Conservation (phyloP, 2,329 filamentous ascomycete genomes). For the Colletotrichum melonis region DNA sequence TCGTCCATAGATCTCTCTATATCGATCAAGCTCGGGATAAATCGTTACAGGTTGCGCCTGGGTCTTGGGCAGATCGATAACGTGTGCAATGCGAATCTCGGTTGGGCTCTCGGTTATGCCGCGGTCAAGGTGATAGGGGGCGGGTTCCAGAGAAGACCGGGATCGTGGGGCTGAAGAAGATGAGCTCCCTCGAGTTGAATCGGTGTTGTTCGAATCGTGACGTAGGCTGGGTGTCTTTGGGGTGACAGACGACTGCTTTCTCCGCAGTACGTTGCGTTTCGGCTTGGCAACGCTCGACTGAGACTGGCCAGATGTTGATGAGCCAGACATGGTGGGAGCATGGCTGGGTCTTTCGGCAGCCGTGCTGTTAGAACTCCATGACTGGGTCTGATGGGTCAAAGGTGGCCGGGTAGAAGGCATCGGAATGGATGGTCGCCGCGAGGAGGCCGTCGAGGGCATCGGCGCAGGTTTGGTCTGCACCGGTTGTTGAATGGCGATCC, state of each 20-base stretch:
- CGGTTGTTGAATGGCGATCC: slow-evolving; percentile 14
- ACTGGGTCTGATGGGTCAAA: slow-evolving; percentile 55
- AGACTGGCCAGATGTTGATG: slow-evolving; percentile 48
- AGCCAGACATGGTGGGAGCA: slow-evolving; percentile 46
- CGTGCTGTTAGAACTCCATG: slow-evolving; percentile 52
- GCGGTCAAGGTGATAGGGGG: slow-evolving; percentile 52
- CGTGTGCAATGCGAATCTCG: slow-evolving; percentile 55
- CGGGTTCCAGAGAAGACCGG: slow-evolving; percentile 49
- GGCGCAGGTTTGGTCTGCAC: slow-evolving; percentile 43
- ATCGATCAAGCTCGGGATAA: slow-evolving; percentile 72
- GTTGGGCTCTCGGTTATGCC: slow-evolving; percentile 56
- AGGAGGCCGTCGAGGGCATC: slow-evolving; percentile 49
- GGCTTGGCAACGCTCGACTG: slow-evolving; percentile 46
- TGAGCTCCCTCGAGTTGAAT: slow-evolving; percentile 52
- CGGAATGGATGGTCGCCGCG: slow-evolving; percentile 43
- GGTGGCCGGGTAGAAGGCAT: slow-evolving; percentile 46
- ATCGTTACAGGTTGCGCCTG: slow-evolving; percentile 57
- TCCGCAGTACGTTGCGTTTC: slow-evolving; percentile 57
- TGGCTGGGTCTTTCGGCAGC: slow-evolving; percentile 47
- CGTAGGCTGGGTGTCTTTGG: slow-evolving; percentile 48
- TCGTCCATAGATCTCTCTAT: slow-evolving; percentile 57
- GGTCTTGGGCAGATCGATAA: slow-evolving; percentile 52
- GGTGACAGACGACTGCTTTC: slow-evolving; percentile 61
- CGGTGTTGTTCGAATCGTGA: slow-evolving; percentile 47
- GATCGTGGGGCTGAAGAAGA: slow-evolving; percentile 56